Evolutionary conservation across 441 rosid genomes (phyloP).

Genomic region (Adansonia gregorii): DNA sequence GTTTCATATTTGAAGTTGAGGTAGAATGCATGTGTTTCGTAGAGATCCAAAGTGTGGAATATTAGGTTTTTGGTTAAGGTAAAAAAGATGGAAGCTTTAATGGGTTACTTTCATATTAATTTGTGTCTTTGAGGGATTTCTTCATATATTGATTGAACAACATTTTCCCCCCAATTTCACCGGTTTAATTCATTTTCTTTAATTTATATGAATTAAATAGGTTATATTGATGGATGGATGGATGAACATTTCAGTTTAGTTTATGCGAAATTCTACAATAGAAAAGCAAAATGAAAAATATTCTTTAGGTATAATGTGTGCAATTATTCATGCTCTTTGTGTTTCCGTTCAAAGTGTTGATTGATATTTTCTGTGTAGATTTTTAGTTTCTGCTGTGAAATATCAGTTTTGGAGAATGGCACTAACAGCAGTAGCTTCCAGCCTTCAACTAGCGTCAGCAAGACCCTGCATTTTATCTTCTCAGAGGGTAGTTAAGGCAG

Average conservation of each 20-base stretch:
- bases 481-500: constrained; percentile 45
- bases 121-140: neutral
- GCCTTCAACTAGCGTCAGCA: constrained; percentile 60
- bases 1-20: constrained; percentile 5
- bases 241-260: neutral
- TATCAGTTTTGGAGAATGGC: constrained; percentile 53
- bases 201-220: neutral
- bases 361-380: constrained; percentile 32
- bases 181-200: neutral
- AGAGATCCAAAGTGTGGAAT: neutral
- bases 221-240: neutral
- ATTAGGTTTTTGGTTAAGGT: neutral
- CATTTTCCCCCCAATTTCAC: neutral
- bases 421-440: constrained; percentile 49
- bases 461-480: constrained; percentile 64
- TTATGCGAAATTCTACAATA: neutral
- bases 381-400: constrained; percentile 26
- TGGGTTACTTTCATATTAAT: neutral
- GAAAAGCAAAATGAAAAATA: neutral
- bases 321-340: constrained; percentile 14
- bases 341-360: neutral
- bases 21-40: constrained; percentile 4
- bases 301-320: neutral
- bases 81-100: constrained; percentile 4
- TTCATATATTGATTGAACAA: neutral